Evolutionary conservation across 2,329 filamentous ascomycete genomes (phyloP).

Genomic region (Tricladium varicosporioides): DNA sequence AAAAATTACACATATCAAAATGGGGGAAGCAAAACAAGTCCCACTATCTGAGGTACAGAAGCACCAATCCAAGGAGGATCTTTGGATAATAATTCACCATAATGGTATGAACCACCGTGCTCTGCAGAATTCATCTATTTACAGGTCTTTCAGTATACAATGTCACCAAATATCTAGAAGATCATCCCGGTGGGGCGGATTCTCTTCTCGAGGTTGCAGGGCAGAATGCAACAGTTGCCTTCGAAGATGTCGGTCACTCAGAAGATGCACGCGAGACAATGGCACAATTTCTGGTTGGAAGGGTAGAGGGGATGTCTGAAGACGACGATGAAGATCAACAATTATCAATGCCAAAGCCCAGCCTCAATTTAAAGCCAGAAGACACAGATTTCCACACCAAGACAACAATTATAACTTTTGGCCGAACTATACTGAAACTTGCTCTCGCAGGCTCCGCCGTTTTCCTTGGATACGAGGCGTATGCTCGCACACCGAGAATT

Average conservation of each 20-base stretch:
- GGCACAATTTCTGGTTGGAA: constrained; percentile 13
- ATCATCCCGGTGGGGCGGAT: constrained; percentile 73
- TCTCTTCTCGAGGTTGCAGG: constrained; percentile 76
- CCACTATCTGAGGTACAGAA: constrained; percentile 43
- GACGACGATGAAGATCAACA: constrained; percentile 11
- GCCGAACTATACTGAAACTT: constrained; percentile 4
- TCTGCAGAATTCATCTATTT: no score
- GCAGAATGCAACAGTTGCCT: constrained; percentile 73
- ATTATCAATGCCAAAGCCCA: constrained; percentile 14
- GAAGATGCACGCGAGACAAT: constrained; percentile 41
- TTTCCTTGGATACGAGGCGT: constrained; percentile 9
- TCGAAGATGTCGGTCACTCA: constrained; percentile 81
- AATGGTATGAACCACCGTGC: constrained; percentile 40
- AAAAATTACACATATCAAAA: background rate
- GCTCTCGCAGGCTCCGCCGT: constrained; percentile 2
- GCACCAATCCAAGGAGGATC: constrained; percentile 47
- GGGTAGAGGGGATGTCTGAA: constrained; percentile 10
- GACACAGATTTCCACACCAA: constrained; percentile 8
- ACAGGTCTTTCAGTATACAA: constrained; percentile 49
- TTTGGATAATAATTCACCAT: constrained; percentile 56
- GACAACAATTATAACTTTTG: constrained; percentile 5
- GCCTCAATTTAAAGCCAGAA: constrained; percentile 7
- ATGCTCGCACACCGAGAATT: constrained; percentile 4
- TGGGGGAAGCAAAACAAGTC: constrained; percentile 9
- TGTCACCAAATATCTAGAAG: constrained; percentile 53